Conservation (phyloP, 163 green algal species). For the Chlamydomonas reinhardtii region DNA sequence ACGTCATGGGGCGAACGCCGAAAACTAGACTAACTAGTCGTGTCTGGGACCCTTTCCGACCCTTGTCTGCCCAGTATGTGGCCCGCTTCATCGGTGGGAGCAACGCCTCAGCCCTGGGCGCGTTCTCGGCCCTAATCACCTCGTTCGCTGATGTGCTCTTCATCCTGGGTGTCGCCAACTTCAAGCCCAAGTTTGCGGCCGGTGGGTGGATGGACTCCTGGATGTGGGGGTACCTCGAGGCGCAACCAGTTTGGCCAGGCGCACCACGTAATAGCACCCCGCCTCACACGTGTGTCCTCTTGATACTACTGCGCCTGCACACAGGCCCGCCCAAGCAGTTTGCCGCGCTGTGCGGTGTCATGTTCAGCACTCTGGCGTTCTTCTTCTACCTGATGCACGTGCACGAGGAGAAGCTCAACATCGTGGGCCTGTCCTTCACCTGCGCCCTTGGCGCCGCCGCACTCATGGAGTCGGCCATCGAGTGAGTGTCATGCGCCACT, state of each 20-base stretch:
- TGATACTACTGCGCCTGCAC: not conserved
- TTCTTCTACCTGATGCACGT: constrained; percentile 55
- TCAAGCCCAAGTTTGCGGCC: constrained; percentile 34
- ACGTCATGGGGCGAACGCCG: too few species aligned
- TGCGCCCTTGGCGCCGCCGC: constrained; percentile 39
- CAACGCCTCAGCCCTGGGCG: constrained; percentile 59
- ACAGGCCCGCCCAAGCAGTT: constrained; percentile 73
- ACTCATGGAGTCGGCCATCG: constrained; percentile 20
- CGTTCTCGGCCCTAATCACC: constrained; percentile 38
- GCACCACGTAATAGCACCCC: too few species aligned
- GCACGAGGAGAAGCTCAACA: constrained; percentile 34
- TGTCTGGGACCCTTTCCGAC: too few species aligned
- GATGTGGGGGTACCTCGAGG: too few species aligned
- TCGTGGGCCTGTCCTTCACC: constrained; percentile 63
- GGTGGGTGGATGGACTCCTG: constrained; percentile 11
- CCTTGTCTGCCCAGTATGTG: constrained; percentile 48
- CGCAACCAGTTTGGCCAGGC: too few species aligned
- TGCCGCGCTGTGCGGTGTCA: constrained; percentile 52
- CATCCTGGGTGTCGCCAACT: not conserved
- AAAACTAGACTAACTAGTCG: too few species aligned
- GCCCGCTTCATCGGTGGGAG: constrained; percentile 60
- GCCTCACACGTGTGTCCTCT: too few species aligned
- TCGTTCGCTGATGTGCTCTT: constrained; percentile 53
- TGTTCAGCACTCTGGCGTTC: constrained; percentile 51
- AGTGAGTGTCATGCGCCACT: constrained; percentile 18